Evolutionary conservation across 2,329 filamentous ascomycete genomes (phyloP).

Genomic region (Neocucurbitaria cava): DNA sequence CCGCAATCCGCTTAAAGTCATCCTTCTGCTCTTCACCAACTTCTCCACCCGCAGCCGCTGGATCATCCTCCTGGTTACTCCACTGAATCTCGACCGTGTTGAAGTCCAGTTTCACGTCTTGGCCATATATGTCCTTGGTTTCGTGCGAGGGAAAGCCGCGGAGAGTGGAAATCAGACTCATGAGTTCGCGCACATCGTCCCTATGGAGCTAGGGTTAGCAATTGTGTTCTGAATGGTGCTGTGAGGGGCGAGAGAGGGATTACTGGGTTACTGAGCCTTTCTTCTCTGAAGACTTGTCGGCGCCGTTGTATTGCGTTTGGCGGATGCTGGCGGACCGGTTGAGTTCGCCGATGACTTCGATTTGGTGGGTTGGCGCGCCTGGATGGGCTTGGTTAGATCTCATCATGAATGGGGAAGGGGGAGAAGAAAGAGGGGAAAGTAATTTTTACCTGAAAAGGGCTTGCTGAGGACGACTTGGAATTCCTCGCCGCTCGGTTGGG

Average conservation of each 20-base stretch:
- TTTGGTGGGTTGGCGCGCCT: conserved; percentile 32
- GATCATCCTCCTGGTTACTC: conserved; percentile 50
- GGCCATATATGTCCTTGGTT: conserved; percentile 50
- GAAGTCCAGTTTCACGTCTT: conserved; percentile 49
- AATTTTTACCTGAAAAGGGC: conserved; percentile 33
- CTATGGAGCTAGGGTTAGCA: conserved; percentile 20
- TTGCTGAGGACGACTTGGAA: conserved; percentile 67
- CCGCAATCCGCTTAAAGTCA: conserved; percentile 52
- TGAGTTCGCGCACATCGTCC: conserved; percentile 52
- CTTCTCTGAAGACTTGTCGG: conserved; percentile 46
- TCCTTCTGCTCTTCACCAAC: conserved; percentile 52
- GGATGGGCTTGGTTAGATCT: neutral
- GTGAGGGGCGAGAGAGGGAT: too few species aligned
- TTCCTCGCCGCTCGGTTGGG: conserved; percentile 78
- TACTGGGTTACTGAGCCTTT: conserved; percentile 46
- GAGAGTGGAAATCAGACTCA: conserved; percentile 46
- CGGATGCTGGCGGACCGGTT: conserved; percentile 49
- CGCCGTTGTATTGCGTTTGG: conserved; percentile 40
- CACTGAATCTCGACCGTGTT: conserved; percentile 54
- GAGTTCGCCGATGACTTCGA: conserved; percentile 52
- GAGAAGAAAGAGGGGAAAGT: conserved; percentile 4
- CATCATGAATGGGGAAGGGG: neutral
- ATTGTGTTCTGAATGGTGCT: too few species aligned
- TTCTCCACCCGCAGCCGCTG: conserved; percentile 40
- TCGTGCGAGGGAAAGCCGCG: conserved; percentile 51